Conservation (phyloP, 2,329 filamentous ascomycete genomes). For the Alternaria gansuensis region DNA sequence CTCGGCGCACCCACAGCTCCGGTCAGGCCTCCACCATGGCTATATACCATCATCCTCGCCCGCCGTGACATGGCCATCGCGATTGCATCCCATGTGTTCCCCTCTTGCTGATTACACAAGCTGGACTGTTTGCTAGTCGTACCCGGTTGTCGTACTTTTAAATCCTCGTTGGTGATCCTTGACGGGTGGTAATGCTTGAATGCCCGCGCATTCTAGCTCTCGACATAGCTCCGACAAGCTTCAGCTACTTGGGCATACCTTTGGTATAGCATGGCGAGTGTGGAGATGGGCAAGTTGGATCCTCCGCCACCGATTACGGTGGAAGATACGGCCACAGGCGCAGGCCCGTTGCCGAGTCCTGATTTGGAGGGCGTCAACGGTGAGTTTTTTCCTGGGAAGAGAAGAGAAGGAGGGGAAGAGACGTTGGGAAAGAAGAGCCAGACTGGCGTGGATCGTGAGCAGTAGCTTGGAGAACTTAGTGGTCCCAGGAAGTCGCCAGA, state of each 20-base stretch:
- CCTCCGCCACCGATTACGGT: conserved; percentile 48
- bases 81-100: background rate
- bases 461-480: background rate
- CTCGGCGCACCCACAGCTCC: conserved; percentile 4
- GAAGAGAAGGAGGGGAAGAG: background rate
- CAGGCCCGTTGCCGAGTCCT: conserved; percentile 34
- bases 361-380: conserved; percentile 29
- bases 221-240: conserved; percentile 7
- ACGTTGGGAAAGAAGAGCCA: background rate
- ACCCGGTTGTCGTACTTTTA: conserved; percentile 9
- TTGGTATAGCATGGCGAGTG: conserved; percentile 14
- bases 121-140: conserved; percentile 7
- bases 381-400: conserved; percentile 15
- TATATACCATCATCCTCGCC: background rate
- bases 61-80: background rate
- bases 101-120: background rate
- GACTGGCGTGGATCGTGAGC: background rate
- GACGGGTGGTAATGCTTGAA: conserved; percentile 9
- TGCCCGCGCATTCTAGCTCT: background rate
- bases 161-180: background rate
- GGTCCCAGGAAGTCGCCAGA: background rate
- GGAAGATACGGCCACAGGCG: conserved; percentile 45
- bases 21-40: conserved; percentile 17
- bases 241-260: background rate
- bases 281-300: conserved; percentile 20